Evolutionary conservation across 306 rosid genomes (phyloP).

Genomic region (Cucurbita maxima): DNA sequence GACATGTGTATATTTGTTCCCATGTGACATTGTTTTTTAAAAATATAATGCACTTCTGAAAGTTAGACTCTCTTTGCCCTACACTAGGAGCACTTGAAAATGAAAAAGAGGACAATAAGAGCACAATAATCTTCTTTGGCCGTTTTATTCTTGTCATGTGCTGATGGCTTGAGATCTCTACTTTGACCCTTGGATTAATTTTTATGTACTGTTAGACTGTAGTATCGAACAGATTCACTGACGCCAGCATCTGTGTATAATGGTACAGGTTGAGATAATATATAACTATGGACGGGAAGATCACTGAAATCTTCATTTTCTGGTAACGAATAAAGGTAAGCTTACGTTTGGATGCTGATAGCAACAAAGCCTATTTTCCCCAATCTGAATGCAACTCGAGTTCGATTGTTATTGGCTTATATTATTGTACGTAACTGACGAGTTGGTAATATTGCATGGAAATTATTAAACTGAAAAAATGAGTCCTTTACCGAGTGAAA

Average conservation of each 20-base stretch:
- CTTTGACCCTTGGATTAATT: not conserved
- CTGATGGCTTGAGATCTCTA: not conserved
- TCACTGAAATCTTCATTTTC: slow-evolving; percentile 30
- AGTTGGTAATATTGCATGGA: not conserved
- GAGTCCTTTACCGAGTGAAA: not conserved
- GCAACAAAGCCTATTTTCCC: not conserved
- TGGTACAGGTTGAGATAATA: slow-evolving; percentile 69
- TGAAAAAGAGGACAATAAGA: not conserved
- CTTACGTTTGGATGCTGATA: not conserved
- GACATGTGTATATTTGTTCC: not conserved
- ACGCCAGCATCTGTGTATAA: slow-evolving; percentile 10
- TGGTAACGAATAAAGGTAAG: slow-evolving; percentile 47
- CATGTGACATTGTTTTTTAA: not conserved
- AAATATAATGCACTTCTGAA: not conserved
- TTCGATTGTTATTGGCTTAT: not conserved
- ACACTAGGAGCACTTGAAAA: not conserved
- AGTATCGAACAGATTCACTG: not conserved
- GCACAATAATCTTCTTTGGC: not conserved
- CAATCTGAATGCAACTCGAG: not conserved
- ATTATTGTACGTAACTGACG: not conserved
- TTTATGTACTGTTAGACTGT: not conserved
- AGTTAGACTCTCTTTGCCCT: not conserved
- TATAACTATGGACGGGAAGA: slow-evolving; percentile 82
- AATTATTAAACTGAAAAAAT: not conserved
- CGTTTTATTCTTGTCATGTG: not conserved